Conservation (phyloP, 768 basidiomycete species). For the Crassisporium funariophilum region DNA sequence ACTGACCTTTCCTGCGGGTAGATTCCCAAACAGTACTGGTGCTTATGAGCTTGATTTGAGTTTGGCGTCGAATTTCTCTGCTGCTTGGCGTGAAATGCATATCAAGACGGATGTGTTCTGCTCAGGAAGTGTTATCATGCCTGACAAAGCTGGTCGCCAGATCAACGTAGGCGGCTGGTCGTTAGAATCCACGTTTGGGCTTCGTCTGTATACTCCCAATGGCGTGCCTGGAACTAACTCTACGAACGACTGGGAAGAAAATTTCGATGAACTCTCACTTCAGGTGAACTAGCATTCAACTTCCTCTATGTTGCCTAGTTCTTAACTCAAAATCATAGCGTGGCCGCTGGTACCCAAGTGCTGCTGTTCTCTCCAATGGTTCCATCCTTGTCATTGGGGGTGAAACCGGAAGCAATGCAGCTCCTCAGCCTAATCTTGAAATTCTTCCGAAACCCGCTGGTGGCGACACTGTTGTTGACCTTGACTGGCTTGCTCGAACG, state of each 20-base stretch:
- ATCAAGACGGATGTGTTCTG: constrained; percentile 81
- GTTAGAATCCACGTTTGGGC: constrained; percentile 66
- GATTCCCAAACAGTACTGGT: constrained; percentile 66
- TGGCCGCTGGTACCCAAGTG: constrained; percentile 74
- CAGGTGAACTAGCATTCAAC: constrained; percentile 46
- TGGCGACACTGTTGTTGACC: constrained; percentile 57
- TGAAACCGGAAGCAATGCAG: constrained; percentile 68
- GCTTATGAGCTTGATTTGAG: constrained; percentile 77
- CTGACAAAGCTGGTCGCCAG: constrained; percentile 69
- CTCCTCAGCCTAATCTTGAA: constrained; percentile 70
- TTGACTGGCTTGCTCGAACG: constrained; percentile 70
- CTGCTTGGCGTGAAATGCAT: constrained; percentile 78
- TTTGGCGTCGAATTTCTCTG: constrained; percentile 46
- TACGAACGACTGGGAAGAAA: constrained; percentile 82
- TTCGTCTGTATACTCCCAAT: constrained; percentile 73
- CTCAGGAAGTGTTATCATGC: constrained; percentile 70
- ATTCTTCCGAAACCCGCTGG: constrained; percentile 68
- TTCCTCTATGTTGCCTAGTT: not conserved
- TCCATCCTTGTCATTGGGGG: constrained; percentile 76
- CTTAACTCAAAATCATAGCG: constrained; percentile 33
- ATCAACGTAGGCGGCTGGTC: constrained; percentile 76
- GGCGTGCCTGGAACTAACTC: constrained; percentile 68
- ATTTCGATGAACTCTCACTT: constrained; percentile 53
- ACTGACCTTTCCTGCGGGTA: constrained; percentile 15
- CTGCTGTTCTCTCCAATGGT: constrained; percentile 72